phyloP scores from a whole-genome alignment of 1,284 basidiomycete species.

The Boletus albobrunnescens region DNA sequence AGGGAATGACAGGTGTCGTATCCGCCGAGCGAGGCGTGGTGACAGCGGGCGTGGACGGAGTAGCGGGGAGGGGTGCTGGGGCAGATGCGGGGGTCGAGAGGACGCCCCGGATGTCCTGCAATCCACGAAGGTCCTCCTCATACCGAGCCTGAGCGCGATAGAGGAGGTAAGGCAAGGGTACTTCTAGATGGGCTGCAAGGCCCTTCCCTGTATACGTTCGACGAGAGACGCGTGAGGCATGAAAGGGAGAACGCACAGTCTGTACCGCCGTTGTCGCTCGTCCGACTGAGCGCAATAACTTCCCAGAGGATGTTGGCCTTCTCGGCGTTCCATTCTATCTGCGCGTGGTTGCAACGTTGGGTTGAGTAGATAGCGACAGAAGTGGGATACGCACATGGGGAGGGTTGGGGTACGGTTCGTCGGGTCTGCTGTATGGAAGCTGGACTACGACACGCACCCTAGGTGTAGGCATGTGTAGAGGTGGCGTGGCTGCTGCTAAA shows the following conservation, averaged over 20 bases:
- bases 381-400: slow-evolving; percentile 50
- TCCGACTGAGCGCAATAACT: slow-evolving; percentile 70
- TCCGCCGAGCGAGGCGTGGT: slow-evolving; percentile 25
- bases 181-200: slow-evolving; percentile 69
- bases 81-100: slow-evolving; percentile 32
- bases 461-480: slow-evolving; percentile 21
- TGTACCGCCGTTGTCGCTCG: slow-evolving; percentile 56
- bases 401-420: slow-evolving; percentile 58
- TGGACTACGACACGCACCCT: slow-evolving; percentile 68
- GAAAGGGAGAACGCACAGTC: slow-evolving; percentile 57
- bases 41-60: slow-evolving; percentile 25
- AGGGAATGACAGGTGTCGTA: slow-evolving; percentile 21
- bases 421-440: slow-evolving; percentile 71
- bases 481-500: too few relatives aligned
- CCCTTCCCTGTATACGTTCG: slow-evolving; percentile 60
- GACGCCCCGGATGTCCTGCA: slow-evolving; percentile 64
- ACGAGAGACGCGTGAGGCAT: background rate
- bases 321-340: slow-evolving; percentile 79
- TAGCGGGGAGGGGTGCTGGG: slow-evolving; percentile 4
- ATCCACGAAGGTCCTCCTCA: slow-evolving; percentile 72
- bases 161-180: slow-evolving; percentile 75
- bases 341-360: slow-evolving; percentile 12
- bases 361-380: slow-evolving; percentile 11
- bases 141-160: slow-evolving; percentile 76
- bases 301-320: slow-evolving; percentile 82